Evolutionary conservation across 2,329 filamentous ascomycete genomes (phyloP), one percentile per base, ranked within the genome.

Genomic region (Fusarium kyushuense): DNA sequence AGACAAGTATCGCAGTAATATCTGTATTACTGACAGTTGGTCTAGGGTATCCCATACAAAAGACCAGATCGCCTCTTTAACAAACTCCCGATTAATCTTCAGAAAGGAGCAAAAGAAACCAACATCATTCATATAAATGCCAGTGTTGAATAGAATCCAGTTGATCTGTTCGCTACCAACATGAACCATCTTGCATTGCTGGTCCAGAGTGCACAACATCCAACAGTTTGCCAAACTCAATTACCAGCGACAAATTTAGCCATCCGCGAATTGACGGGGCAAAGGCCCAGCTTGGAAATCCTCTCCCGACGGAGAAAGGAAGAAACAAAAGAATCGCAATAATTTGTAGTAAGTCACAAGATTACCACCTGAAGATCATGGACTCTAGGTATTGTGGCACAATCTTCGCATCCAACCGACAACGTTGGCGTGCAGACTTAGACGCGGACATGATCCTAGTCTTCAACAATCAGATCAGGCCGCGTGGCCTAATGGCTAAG

Each of bases 401-500:
- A n/a, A 25, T 23, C 3, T 13, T 33, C 19, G 7, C 19, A 23
- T 9, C 6, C 3, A 7, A 33, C 2, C 2, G 2, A 10, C 2
- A 6, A 6, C 16, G 6, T 5, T 1, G 3, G 11, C 16, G 6
- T 3, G 14, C 16, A 11, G 17, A 27, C 40, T 38, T 58, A 19
- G 5, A 13, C 1, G 2, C 0, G 0, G 4, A 12, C 19, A 25
- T 17, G 19, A 59, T 9, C 54, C 54, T 2, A 42, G 54, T 59
- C 17, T 27, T 13, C 1, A 66, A 52, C 41, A 62, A 63, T 33
- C 17, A 63, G 17, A 51, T 43, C 33, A 12, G 74, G 76, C 75
- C 76, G 76, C 75, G 74, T 77, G 75, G 76, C 75, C 72, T 75
- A 77, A 77, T 77, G 76, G 76, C 57, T 76, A 77, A 75, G 73